Evolutionary conservation across 1,284 basidiomycete species (phyloP), one percentile per base, ranked within the genome.

Genomic region (Ganoderma sp.): DNA sequence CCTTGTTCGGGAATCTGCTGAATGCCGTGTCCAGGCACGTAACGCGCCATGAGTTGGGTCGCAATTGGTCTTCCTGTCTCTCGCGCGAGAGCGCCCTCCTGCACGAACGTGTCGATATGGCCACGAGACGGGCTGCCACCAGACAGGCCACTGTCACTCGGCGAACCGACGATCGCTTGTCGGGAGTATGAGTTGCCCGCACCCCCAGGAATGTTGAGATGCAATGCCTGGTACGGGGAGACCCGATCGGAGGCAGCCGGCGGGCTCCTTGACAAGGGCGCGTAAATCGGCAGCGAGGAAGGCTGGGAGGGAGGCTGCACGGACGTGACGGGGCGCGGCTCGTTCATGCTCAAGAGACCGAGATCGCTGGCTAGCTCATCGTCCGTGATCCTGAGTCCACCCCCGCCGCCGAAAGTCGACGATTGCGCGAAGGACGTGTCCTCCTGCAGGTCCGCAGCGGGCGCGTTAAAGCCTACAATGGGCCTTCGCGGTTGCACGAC

Each of bases 361-460:
- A 91, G 82, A 69, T 87, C 84, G 52, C 84, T 87, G 0, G 92
- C 90, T 9, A 96, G 85, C 71, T 96, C 94, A 66, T 95, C 94
- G 74, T 96, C 94, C 0, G 89, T 89, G 56, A 95, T 83, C 76
- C 89, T 79, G 34, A 92, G 79, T 0, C 89, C 83, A 9, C 87
- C 80, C 63, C 78, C 79, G 25, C 78, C 80, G 32, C 76, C 71
- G 72, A 81, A 83, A 9, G 79, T 71, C 4, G 75, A 69, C 6
- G 74, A 74, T 41, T 76, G 75, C 19, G 66, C 59, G 65, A 74
- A 77, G 42, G 69, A 60, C 9, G 79, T 75, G 52, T 87, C 87
- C 50, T 89, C 87, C 52, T 79, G 75, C 37, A 76, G 77, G 58
- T 86, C 85, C 37, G 76, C 78, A 15, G 84, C 85, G 0, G 88